A percentile compares a stretch with the other conserved stretches of the same genome.
Conservation (phyloP, 768 basidiomycete species). For the Suillus placidus region DNA sequence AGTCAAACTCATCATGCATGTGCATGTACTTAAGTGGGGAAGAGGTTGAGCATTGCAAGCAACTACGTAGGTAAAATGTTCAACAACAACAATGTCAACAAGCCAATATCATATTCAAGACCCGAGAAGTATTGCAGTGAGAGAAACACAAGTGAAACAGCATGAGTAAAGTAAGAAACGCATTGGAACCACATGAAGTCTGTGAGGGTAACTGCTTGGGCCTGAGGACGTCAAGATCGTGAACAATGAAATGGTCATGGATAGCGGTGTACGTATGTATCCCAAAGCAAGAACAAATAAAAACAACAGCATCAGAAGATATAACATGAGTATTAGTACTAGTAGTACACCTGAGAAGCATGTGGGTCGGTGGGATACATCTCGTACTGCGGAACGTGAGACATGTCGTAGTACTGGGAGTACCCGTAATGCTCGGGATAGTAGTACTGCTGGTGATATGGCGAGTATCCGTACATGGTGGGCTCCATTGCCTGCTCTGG, state of each 20-base stretch:
- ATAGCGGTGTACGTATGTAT: slow-evolving; percentile 25
- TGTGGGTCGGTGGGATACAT: slow-evolving; percentile 60
- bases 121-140: slow-evolving; percentile 17
- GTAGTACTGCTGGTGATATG: slow-evolving; percentile 67
- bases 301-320: slow-evolving; percentile 8
- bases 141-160: slow-evolving; percentile 24
- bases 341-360: slow-evolving; percentile 63
- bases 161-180: slow-evolving; percentile 22
- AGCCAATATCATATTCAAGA: slow-evolving; percentile 11
- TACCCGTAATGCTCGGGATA: slow-evolving; percentile 73
- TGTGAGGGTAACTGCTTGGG: slow-evolving; percentile 28
- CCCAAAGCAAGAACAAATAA: slow-evolving; percentile 20
- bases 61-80: slow-evolving; percentile 15
- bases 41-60: background rate
- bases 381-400: slow-evolving; percentile 67
- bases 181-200: slow-evolving; percentile 22
- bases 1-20: too few species aligned
- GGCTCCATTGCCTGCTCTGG: slow-evolving; percentile 34
- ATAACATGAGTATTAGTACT: slow-evolving; percentile 48
- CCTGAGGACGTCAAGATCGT: slow-evolving; percentile 16
- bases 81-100: slow-evolving; percentile 9
- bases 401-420: slow-evolving; percentile 68
- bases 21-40: background rate
- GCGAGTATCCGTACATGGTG: slow-evolving; percentile 54
- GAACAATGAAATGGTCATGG: slow-evolving; percentile 10